phyloP scores from a whole-genome alignment of 2,329 filamentous ascomycete genomes.

The Alternaria brassicae region DNA sequence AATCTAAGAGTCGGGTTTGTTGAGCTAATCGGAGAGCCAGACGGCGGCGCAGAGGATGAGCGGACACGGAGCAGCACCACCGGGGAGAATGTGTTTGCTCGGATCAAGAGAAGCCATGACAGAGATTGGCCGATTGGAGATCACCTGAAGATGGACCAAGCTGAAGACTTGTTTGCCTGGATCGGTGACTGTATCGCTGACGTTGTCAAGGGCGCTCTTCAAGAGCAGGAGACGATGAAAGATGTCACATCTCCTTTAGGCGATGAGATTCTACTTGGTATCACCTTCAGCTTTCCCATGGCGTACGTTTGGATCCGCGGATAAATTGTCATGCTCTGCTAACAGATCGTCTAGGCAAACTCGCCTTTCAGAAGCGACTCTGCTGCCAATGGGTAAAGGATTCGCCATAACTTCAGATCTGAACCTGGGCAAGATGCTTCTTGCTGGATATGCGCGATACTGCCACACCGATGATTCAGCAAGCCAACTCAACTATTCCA shows the following conservation, averaged over 20 bases:
- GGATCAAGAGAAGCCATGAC: constrained; percentile 68
- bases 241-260: constrained; percentile 40
- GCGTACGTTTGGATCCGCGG: constrained; percentile 40
- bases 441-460: constrained; percentile 65
- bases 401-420: constrained; percentile 68
- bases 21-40: constrained; percentile 61
- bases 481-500: constrained; percentile 19
- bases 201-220: constrained; percentile 68
- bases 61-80: constrained; percentile 26
- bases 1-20: constrained; percentile 74
- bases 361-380: constrained; percentile 66
- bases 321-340: constrained; percentile 6
- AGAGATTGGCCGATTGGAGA: constrained; percentile 77
- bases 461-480: constrained; percentile 51
- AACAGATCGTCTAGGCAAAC: constrained; percentile 55
- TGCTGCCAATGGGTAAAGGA: constrained; percentile 75
- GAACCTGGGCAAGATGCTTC: constrained; percentile 66
- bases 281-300: constrained; percentile 76
- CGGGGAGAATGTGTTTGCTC: constrained; percentile 35
- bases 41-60: constrained; percentile 27
- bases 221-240: constrained; percentile 34
- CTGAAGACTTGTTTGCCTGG: constrained; percentile 80
- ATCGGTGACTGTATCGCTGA: constrained; percentile 78
- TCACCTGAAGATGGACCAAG: constrained; percentile 75
- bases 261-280: constrained; percentile 66